A percentile compares a stretch with the other conserved stretches of the same genome.
Evolutionary conservation across 1,284 basidiomycete genomes (phyloP).

Genomic region (Sporisorium sorghi): DNA sequence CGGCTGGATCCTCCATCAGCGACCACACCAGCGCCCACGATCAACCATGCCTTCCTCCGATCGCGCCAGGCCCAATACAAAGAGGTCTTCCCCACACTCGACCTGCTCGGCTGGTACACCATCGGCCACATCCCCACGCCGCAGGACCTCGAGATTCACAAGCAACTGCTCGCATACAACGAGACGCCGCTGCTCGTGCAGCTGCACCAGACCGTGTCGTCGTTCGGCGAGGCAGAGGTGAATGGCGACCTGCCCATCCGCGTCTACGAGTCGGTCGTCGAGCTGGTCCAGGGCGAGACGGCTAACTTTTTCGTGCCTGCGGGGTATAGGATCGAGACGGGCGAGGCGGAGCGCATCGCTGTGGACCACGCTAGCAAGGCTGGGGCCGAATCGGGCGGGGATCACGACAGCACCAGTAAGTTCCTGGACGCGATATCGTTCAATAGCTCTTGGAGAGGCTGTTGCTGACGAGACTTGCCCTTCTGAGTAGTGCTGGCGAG

Average conservation of each 20-base stretch:
- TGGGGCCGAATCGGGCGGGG: slow-evolving; percentile 78
- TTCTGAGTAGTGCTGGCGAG: slow-evolving; percentile 84
- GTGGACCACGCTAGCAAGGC: slow-evolving; percentile 94
- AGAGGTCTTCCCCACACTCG: slow-evolving; percentile 95
- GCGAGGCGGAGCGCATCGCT: slow-evolving; percentile 96
- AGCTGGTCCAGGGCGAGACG: slow-evolving; percentile 48
- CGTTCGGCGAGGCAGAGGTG: slow-evolving; percentile 33
- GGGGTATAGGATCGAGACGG: slow-evolving; percentile 89
- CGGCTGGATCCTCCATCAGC: slow-evolving; percentile 71
- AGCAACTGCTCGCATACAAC: slow-evolving; percentile 74
- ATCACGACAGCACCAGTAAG: slow-evolving; percentile 72
- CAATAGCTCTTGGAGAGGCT: too few relatives aligned
- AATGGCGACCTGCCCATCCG: slow-evolving; percentile 58
- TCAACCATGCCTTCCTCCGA: slow-evolving; percentile 75
- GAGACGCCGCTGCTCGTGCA: slow-evolving; percentile 72
- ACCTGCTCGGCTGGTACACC: slow-evolving; percentile 97
- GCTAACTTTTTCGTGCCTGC: slow-evolving; percentile 77
- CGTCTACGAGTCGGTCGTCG: slow-evolving; percentile 60
- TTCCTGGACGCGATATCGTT: slow-evolving; percentile 8
- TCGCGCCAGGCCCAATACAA: slow-evolving; percentile 92
- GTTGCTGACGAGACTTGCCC: too few relatives aligned
- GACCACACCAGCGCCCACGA: slow-evolving; percentile 5
- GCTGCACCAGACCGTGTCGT: slow-evolving; percentile 69
- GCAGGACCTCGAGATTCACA: slow-evolving; percentile 83
- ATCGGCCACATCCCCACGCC: slow-evolving; percentile 79